These are phyloP conservation scores for Pseudopyrenochaeta lycopersici DNA, from an alignment of 2,329 filamentous ascomycete genomes.

Conservation along the genomic window DNA sequence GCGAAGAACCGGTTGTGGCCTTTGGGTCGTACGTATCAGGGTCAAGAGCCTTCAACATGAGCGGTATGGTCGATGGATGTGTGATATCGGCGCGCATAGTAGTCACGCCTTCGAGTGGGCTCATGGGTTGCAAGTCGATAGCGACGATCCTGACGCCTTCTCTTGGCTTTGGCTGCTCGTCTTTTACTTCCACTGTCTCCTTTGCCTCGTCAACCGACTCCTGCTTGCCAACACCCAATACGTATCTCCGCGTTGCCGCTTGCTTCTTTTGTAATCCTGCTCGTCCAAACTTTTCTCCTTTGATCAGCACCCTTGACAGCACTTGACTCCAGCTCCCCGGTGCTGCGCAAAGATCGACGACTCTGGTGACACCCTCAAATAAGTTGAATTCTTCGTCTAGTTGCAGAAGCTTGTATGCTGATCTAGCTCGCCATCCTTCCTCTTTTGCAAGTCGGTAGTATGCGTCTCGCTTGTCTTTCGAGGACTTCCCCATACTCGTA, in stretches of 20 bases:
- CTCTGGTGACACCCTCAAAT: constrained; percentile 87
- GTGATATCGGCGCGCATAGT: constrained; percentile 96
- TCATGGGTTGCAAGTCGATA: constrained; percentile 96
- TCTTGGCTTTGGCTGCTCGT: constrained; percentile 56
- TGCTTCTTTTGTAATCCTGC: constrained; percentile 88
- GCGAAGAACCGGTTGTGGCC: constrained; percentile 67
- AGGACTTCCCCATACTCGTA: constrained; percentile 85
- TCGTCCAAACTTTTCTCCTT: constrained; percentile 88
- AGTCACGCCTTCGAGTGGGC: constrained; percentile 88
- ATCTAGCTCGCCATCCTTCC: constrained; percentile 96
- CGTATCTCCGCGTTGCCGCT: constrained; percentile 69
- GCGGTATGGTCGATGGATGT: constrained; percentile 91
- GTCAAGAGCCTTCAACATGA: constrained; percentile 86
- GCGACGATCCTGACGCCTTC: constrained; percentile 91
- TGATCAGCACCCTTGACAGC: constrained; percentile 89
- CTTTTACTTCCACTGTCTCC: constrained; percentile 15
- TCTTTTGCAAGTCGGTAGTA: constrained; percentile 99
- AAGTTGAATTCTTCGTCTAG: constrained; percentile 96
- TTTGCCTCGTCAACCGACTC: constrained; percentile 10
- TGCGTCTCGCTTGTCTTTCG: constrained; percentile 97
- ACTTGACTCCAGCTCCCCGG: constrained; percentile 98
- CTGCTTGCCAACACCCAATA: constrained; percentile 55
- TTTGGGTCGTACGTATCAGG: constrained; percentile 62
- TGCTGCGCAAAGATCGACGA: constrained; percentile 95
- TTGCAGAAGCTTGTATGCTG: constrained; percentile 96